Base-by-base conservation (phyloP, 2,329 filamentous ascomycete genomes). In the Geosmithia putterillii region DNA sequence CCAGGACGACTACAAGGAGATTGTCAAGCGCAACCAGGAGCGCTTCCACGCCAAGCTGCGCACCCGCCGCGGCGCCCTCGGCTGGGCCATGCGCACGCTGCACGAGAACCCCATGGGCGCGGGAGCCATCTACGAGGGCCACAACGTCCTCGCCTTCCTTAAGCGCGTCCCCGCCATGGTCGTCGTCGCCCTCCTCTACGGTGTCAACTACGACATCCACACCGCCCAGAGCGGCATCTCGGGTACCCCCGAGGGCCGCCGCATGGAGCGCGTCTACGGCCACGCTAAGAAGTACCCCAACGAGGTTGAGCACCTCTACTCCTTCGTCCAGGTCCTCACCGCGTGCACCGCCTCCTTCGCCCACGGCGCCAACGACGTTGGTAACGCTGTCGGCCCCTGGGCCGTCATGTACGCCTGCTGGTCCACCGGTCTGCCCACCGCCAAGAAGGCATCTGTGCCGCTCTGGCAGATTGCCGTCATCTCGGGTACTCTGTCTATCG, bases 401-500 rank as follows among this genome's bases (percentile, higher is more conserved):
- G 57, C 57, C 2, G 57, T 57, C 6, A 51, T 53, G 4, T 67
- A 65, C 47, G 45, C 52, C 12, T 59, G 57, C 4, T 66, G 48
- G 42, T 37, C 32, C 12, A 53, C 55, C 2, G 58, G 67, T 23
- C 67, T 66, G 23, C 71, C 81, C 4, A 19, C 34, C 10, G 42
- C 42, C 7, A 20, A 32, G 15, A 84, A 85, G 63, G 74, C 78
- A 3, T 60, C 72, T 0, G 83, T 89, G 0, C 80, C 81, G 3
- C 55, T 83, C 39, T 90, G 85, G 85, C 83, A 87, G 61, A 72
- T 89, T 44, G 84, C 79, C 42, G 80, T 88, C 17, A 65, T 84
- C 12, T 70, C 77, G 21, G 58, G 68, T 1, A 76, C 69, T 35
- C 79, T 86, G 55, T 84, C 72, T 40, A 48, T 79, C 37, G 83